Evolutionary conservation across 495 filamentous ascomycete genomes (phyloP), one percentile per base, ranked within the genome.

Genomic region (Geoglossum glabrum): DNA sequence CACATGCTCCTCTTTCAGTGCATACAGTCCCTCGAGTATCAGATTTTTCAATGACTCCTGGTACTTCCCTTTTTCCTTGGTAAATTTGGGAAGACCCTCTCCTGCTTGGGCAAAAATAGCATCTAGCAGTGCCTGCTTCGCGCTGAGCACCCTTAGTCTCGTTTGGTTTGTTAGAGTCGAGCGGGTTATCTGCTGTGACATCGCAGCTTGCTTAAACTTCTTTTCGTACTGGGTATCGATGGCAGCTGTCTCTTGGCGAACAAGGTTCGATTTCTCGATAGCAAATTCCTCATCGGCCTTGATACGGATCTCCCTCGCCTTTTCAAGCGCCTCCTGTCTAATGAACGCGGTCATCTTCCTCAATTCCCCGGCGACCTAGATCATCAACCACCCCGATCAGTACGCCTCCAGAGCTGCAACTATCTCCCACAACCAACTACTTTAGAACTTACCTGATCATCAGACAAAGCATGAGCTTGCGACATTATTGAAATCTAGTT

Each of bases 331-430:
- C 78, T 99, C 93, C 74, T 96, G 90, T 68, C 84, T 85, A 81
- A 99, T 99, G 85, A 99, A 99, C 69, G 90, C 87, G 49, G 93
- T 97, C 93, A 99, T 99, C 78, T 99, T 99, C 76, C 84, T 86
- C 69, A 99, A 86, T 79, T 99, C 93, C 70, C 80, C 79, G 67
- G 82, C 78, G 72, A 99, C 90, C 90, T 96, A 63, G 59, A 36
- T 52, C 45, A 56, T 23, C 40, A 57, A 34, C 31, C 38, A 52
- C 36, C 54, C 58, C 31, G 11, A 21, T 21, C 3, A 21, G 3
- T 17, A 40, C 7, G 17, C 17, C 13, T 21, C 10, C 58, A 56
- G 52, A 15, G 8, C 17, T 31, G 45, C 38, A 47, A 31, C 57
- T 28, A 45, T 34, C 4, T 40, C 40, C 10, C 17, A 9, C 19